These are phyloP conservation scores for Metarhizium anisopliae DNA, from an alignment of 2,329 filamentous ascomycete species.

Conservation along the genomic window DNA sequence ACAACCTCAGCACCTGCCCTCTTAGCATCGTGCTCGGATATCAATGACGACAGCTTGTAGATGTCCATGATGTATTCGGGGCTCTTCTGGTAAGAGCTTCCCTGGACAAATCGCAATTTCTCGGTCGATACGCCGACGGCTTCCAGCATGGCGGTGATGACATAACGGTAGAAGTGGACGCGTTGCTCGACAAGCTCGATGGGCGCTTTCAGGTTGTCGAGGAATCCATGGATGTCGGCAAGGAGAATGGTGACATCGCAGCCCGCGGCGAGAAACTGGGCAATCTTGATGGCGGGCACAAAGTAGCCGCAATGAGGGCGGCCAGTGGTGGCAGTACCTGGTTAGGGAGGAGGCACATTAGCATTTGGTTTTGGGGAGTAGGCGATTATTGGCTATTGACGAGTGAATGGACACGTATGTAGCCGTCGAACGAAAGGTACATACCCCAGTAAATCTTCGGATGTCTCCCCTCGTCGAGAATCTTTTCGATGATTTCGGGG, in stretches of 20 bases:
- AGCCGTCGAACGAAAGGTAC: constrained; percentile 3
- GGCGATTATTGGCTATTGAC: too few relatives aligned
- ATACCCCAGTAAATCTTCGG: constrained; percentile 78
- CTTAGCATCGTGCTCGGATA: constrained; percentile 73
- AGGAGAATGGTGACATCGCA: constrained; percentile 76
- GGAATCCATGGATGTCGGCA: constrained; percentile 66
- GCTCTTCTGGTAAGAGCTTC: constrained; percentile 70
- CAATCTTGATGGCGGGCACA: constrained; percentile 80
- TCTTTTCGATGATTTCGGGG: constrained; percentile 69
- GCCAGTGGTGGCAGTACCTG: constrained; percentile 75
- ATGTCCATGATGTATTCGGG: constrained; percentile 80
- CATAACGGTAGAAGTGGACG: constrained; percentile 72
- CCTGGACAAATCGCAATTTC: constrained; percentile 74
- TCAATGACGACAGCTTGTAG: constrained; percentile 62
- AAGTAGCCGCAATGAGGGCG: constrained; percentile 86
- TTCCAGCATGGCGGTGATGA: constrained; percentile 66
- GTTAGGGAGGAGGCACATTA: neutral
- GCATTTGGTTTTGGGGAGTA: neutral
- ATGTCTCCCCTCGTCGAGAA: constrained; percentile 60
- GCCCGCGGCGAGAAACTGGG: constrained; percentile 74
- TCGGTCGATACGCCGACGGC: constrained; percentile 72
- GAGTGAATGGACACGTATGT: neutral
- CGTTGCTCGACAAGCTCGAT: constrained; percentile 78
- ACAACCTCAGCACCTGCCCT: constrained; percentile 91
- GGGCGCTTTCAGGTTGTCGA: constrained; percentile 78